Percentiles rank a stretch among this genome's conserved stretches.
These are phyloP conservation scores for Perilla frutescens DNA, from an alignment of 257 asterid genomes.

Conservation along the genomic window DNA sequence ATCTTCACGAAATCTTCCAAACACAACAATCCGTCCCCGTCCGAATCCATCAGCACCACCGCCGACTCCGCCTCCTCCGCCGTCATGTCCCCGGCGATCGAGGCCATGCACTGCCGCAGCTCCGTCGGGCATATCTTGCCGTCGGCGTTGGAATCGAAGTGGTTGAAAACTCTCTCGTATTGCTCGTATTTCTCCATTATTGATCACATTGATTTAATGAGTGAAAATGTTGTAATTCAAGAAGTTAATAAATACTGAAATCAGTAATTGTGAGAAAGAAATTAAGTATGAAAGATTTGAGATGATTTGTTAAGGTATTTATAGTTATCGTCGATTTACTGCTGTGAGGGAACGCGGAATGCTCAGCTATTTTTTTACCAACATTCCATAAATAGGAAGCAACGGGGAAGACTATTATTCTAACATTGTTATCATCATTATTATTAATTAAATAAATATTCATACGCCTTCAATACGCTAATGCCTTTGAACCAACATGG, in stretches of 20 bases:
- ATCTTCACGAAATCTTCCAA: slow-evolving; percentile 58
- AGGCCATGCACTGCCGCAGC: slow-evolving; percentile 43
- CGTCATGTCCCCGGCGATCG: slow-evolving; percentile 39
- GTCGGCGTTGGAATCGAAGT: too few species aligned
- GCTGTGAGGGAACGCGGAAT: neutral
- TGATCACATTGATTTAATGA: too few species aligned
- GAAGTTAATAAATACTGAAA: too few species aligned
- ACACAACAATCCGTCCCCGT: slow-evolving; percentile 59
- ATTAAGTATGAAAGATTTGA: neutral
- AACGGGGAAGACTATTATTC: neutral
- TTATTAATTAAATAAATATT: too few species aligned
- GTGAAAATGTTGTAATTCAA: too few species aligned
- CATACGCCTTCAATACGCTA: neutral
- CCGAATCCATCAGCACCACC: slow-evolving; percentile 48
- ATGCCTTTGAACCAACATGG: neutral
- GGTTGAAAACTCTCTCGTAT: too few species aligned
- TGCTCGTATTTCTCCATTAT: slow-evolving; percentile 46
- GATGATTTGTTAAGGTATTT: neutral
- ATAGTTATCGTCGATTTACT: neutral
- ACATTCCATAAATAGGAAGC: neutral
- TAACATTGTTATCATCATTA: too few species aligned
- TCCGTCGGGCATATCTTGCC: slow-evolving; percentile 31
- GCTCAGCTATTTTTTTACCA: neutral
- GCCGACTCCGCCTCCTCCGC: slow-evolving; percentile 49
- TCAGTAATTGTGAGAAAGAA: neutral